These are phyloP conservation scores for Tritrichomonas musculus DNA, from an alignment of 208 protist genomes.

Conservation along the genomic window DNA sequence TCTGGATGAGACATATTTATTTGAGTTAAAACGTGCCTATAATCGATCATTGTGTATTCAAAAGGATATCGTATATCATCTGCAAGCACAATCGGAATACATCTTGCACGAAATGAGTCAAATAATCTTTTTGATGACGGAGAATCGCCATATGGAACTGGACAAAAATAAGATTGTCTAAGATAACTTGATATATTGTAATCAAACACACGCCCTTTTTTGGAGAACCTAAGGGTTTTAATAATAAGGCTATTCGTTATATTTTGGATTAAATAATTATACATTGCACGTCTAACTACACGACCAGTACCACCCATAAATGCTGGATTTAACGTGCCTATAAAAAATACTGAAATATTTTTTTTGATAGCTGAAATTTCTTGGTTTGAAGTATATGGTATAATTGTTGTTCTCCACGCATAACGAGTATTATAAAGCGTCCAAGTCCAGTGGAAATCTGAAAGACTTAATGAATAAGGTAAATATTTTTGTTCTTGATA, in stretches of 20 bases:
- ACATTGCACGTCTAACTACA: too few species aligned
- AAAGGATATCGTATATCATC: constrained; percentile 3
- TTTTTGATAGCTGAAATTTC: background rate
- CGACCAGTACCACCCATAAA: too few species aligned
- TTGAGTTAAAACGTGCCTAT: background rate
- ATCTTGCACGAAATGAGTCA: background rate
- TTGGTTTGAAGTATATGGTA: background rate
- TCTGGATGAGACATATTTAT: background rate
- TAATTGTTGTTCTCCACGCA: background rate
- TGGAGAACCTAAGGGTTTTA: too few species aligned
- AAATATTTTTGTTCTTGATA: too few species aligned
- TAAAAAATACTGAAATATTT: too few species aligned
- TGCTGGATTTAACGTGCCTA: too few species aligned
- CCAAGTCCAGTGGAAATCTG: background rate
- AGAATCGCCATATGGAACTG: background rate
- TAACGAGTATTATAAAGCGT: background rate
- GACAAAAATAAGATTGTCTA: background rate
- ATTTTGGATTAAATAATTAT: too few species aligned
- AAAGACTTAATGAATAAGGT: background rate
- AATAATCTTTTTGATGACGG: background rate
- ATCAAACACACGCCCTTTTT: too few species aligned
- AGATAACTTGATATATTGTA: background rate
- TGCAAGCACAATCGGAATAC: background rate
- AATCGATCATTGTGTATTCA: background rate
- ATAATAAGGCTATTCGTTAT: too few species aligned